Base-by-base conservation (phyloP, 2,329 filamentous ascomycete species). In the Penicillium sp. region DNA sequence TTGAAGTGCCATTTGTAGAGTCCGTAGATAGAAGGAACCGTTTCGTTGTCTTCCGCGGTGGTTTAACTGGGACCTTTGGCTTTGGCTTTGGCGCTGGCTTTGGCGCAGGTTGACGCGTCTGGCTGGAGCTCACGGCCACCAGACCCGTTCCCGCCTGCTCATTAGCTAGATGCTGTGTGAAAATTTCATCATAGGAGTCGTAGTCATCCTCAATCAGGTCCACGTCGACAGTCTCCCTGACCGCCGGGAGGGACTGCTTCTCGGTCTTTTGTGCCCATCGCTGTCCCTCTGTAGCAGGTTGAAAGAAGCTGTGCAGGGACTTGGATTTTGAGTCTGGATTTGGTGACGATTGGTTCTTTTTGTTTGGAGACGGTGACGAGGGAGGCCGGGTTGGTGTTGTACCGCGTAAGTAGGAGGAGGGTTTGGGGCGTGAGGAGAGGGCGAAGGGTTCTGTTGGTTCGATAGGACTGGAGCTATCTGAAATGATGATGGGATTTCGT, bases 301-400 rank as follows among this genome's bases (percentile, higher is more conserved):
- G 65, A 50, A 78, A 78, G 59, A 77, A 77, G n/a, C 59, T 70
- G 40, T 75, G 71, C 14, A 79, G 58, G 1, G 76, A 74, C 46
- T 69, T 74, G 4, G 64, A 61, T 42, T 67, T 66, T 5, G 59
- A 43, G 11, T 40, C 35, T 46, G 26, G 31, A 16, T 61, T 53
- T 10, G 50, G 52, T 10, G 60, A 41, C 5, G 46, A 22, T 38
- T 43, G 58, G 35, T 59, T 56, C 53, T 61, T 67, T 41, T 61
- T 60, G 46, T 73, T 75, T 2, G 74, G 72, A 4, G 70, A 73
- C 2, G 67, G 65, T 28, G 64, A 62, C 1, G 63, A 64, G 16
- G 69, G 62, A 2, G 57, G 52, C 19, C 58, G 66, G 10, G 57
- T 46, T 38, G 55, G 42, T 30, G 44, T 38, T 25, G 38, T 50